A percentile compares a stretch with the other conserved stretches of the same genome.
These are phyloP conservation scores for Papilionanthe hybrid DNA, from an alignment of 116 monocot genomes.

Conservation along the genomic window DNA sequence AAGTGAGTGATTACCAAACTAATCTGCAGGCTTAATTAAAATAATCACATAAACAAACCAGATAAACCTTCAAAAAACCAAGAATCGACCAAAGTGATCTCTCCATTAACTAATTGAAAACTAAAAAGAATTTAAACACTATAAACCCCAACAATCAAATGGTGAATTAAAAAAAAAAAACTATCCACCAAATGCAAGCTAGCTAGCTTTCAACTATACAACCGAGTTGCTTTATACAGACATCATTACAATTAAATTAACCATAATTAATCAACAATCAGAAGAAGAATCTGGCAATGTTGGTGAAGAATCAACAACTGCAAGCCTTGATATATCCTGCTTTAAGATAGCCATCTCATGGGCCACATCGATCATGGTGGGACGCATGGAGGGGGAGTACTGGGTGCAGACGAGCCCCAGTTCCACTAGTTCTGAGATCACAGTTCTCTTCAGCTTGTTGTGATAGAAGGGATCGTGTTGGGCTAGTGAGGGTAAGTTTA, in stretches of 20 bases:
- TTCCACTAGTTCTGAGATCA: constrained; percentile 47
- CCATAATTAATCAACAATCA: too few species aligned
- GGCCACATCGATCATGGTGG: constrained; percentile 71
- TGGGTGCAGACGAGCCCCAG: constrained; percentile 72
- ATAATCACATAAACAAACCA: not conserved
- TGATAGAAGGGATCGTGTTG: constrained; percentile 1
- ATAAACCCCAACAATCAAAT: not conserved
- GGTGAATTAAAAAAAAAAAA: not conserved
- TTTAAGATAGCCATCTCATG: constrained; percentile 48
- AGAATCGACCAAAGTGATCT: not conserved
- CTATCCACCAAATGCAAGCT: not conserved
- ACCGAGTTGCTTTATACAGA: too few species aligned
- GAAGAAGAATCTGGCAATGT: too few species aligned
- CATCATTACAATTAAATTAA: too few species aligned
- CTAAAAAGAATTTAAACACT: not conserved
- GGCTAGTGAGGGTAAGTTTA: not conserved
- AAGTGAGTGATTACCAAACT: constrained; percentile 3
- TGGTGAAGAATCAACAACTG: not conserved
- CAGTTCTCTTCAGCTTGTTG: constrained; percentile 20
- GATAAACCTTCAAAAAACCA: not conserved
- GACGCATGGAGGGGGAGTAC: constrained; percentile 46
- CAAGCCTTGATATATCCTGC: constrained; percentile 22
- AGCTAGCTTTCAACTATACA: too few species aligned
- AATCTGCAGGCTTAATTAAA: not conserved
- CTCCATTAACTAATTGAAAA: constrained; percentile 3